Base-by-base conservation (phyloP, 176 grass and related monocot genomes). In the Paspalum vaginatum region DNA sequence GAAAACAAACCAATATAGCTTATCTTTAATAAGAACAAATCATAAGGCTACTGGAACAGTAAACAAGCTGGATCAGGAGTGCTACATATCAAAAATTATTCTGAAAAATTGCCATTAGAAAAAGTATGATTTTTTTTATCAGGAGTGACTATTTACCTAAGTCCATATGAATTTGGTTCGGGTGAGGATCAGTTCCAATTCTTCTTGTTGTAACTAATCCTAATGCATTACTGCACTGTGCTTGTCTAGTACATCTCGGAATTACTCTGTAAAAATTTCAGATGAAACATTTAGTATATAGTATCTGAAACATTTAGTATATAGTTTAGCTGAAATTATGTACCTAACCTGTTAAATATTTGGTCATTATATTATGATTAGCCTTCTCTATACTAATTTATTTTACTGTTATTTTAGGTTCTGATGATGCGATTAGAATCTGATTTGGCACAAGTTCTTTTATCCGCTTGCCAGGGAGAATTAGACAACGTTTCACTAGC, bases 361-460 rank as follows among this genome's bases (percentile, higher is more conserved):
- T 42, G 15, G 0, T 11, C 72, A 55, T 75, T 20, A 80, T n/a
- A 70, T 68, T 66, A 18, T 20, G 43, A 15, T 20, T 75, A 49
- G 50, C 17, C 0, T 56, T 50, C 72, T 46, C 40, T 47, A 0
- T 64, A 41, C 16, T 87, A 26, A 87, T 72, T 0, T 25, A 70
- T 80, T 48, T 71, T 64, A 21, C 2, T 62, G 37, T 40, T 10
- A 53, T 56, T 82, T 0, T 9, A 93, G 88, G 95, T 98, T 50
- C 76, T 94, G 51, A 94, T 93, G 92, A 89, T 92, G 95, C 85
- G 83, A 61, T 89, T 98, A 68, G 90, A 98, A 83, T 91, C 90
- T 1, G 89, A 92, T 70, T 52, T 98, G 9, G 92, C 90, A 27
- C 83, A 92, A 11, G 92, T 84, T 79, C 84, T 98, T 32, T 71